A percentile compares a stretch with the other conserved stretches of the same genome.
Conservation (phyloP, 2,329 filamentous ascomycete genomes). For the Rhinocladiella similis region DNA sequence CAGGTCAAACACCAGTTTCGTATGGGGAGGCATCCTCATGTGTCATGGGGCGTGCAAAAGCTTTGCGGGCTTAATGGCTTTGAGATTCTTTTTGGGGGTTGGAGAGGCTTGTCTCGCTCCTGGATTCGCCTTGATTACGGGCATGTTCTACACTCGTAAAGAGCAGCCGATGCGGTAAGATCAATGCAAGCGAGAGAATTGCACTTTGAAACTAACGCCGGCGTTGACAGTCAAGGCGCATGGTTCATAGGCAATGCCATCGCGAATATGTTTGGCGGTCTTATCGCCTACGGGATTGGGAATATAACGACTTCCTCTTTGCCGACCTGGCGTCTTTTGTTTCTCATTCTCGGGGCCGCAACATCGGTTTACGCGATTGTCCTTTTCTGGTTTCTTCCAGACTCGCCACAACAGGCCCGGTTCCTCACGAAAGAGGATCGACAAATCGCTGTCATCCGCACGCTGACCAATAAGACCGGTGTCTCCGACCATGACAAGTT, state of each 20-base stretch:
- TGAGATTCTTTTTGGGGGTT: slow-evolving; percentile 45
- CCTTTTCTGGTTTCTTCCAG: slow-evolving; percentile 48
- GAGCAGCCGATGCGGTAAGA: slow-evolving; percentile 33
- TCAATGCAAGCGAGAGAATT: too few relatives aligned
- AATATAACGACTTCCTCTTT: slow-evolving; percentile 39
- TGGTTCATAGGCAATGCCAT: slow-evolving; percentile 40
- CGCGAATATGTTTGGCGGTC: slow-evolving; percentile 43
- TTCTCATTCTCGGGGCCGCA: slow-evolving; percentile 43
- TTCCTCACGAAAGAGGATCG: slow-evolving; percentile 44
- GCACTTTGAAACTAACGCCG: neutral
- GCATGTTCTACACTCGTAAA: slow-evolving; percentile 42
- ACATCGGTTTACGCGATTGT: slow-evolving; percentile 31
- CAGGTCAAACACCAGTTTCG: slow-evolving; percentile 8
- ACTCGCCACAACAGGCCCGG: slow-evolving; percentile 45
- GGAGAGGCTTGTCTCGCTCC: slow-evolving; percentile 41
- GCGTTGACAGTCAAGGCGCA: slow-evolving; percentile 31
- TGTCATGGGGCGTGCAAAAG: slow-evolving; percentile 34
- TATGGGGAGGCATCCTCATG: slow-evolving; percentile 37
- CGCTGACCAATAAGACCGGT: slow-evolving; percentile 53
- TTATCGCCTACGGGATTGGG: slow-evolving; percentile 45
- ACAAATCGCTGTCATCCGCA: slow-evolving; percentile 53
- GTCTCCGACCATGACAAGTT: slow-evolving; percentile 53
- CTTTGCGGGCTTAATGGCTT: slow-evolving; percentile 39
- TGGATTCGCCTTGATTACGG: slow-evolving; percentile 38
- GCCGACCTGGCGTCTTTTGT: slow-evolving; percentile 52